Percentiles rank a stretch among this genome's conserved stretches.
phyloP scores from a whole-genome alignment of 768 basidiomycete species.

The Lactarius trivialis region DNA sequence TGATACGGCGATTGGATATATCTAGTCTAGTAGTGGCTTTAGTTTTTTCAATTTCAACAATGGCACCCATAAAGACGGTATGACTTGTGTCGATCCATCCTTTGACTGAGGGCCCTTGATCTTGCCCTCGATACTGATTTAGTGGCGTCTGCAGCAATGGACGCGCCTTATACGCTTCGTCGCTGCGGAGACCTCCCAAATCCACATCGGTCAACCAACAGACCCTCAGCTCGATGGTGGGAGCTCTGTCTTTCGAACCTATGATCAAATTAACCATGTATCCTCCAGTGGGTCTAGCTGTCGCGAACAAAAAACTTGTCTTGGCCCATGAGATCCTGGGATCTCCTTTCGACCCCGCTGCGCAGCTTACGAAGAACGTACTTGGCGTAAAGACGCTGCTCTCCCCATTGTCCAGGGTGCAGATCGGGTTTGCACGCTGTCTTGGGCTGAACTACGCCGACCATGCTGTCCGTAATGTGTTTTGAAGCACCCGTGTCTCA shows the following conservation, averaged over 20 bases:
- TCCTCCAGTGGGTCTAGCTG: conserved; percentile 50
- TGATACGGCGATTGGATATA: neutral
- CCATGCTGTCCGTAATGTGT: conserved; percentile 53
- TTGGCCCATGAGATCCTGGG: conserved; percentile 68
- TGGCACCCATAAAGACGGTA: conserved; percentile 57
- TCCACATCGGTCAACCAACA: conserved; percentile 75
- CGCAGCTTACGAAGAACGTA: conserved; percentile 54
- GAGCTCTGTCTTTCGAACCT: conserved; percentile 9
- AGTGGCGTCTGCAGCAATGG: conserved; percentile 49
- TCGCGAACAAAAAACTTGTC: conserved; percentile 46
- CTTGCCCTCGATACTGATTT: neutral
- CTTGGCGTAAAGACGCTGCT: conserved; percentile 69
- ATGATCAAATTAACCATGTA: neutral
- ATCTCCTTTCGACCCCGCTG: conserved; percentile 57
- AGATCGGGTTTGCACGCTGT: conserved; percentile 67
- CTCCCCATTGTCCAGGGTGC: conserved; percentile 57
- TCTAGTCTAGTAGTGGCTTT: neutral
- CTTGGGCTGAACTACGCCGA: conserved; percentile 81
- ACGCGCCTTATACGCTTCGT: conserved; percentile 77
- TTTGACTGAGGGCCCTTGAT: neutral
- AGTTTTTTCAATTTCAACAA: conserved; percentile 28
- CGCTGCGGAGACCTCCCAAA: conserved; percentile 62
- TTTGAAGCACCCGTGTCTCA: neutral
- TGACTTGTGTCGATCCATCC: conserved; percentile 20
- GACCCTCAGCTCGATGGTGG: conserved; percentile 59